Base-by-base conservation (phyloP, 2,329 filamentous ascomycete species). In the Calonectria fujianensis region DNA sequence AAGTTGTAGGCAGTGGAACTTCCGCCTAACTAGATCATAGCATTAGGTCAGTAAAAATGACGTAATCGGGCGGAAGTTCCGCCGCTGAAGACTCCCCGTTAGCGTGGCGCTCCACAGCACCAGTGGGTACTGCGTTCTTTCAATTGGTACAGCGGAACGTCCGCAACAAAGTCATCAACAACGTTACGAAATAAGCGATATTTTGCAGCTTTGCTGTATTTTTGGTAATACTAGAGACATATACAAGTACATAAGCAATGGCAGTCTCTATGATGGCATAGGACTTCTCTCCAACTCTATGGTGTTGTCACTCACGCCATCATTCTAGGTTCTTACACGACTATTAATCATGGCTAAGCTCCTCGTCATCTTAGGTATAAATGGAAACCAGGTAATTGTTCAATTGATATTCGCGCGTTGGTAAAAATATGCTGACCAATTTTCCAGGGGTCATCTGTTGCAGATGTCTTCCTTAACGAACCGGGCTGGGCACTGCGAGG, bases 31-130 rank as follows among this genome's bases (percentile, higher is more conserved):
- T 45, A 2, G 39, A 6, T 7, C 18, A 20, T 4, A 10, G 18
- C 3, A 48, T n/a, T 48, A 9, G 7, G 41, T 48, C 18, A 24
- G 8, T n/a, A 11, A 48, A 7, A 63, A 63, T 41, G 57, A 63
- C 57, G 57, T 63, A 41, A 63, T 63, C 14, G 8, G 24, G 57
- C 37, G 57, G 57, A 63, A 63, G 14, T 63, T 63, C 57, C 57
- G 57, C 57, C 14, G n/a, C 35, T 14, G 27, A 16, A 27, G 6
- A 4, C 11, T 39, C 13, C 1, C 37, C 13, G 13, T 39, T 24
- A 2, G 24, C 24, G 24, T 24, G 24, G 24, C 24, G 24, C 24
- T 24, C 24, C 24, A 24, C 24, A 24, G 24, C 24, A 24, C 24
- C 24, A 24, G 24, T 24, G 24, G 24, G 24, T 24, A 24, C 24